These are phyloP conservation scores for Boechera stricta DNA, from an alignment of 345 rosid genomes.

Conservation along the genomic window DNA sequence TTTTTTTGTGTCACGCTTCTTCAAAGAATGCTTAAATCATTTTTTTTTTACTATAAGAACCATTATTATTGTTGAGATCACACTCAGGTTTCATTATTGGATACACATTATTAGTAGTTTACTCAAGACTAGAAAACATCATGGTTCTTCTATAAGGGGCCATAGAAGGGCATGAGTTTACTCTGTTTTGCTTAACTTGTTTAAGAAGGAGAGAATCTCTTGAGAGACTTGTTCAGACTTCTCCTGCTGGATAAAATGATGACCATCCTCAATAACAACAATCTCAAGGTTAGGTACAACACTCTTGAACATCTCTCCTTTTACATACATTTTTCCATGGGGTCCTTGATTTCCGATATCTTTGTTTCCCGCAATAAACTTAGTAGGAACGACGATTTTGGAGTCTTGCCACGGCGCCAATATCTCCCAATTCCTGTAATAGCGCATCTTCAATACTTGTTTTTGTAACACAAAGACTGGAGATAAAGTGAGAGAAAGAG, in stretches of 20 bases:
- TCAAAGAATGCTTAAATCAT: not conserved
- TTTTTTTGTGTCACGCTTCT: not conserved
- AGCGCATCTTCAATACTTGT: not conserved
- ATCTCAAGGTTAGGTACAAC: constrained; percentile 63
- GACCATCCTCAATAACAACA: constrained; percentile 61
- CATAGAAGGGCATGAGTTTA: constrained; percentile 9
- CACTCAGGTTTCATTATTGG: not conserved
- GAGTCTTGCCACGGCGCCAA: constrained; percentile 61
- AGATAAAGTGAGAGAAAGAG: not conserved
- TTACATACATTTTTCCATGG: constrained; percentile 45
- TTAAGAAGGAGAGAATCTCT: constrained; percentile 61
- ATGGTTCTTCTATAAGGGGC: not conserved
- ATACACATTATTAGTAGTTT: constrained; percentile 10
- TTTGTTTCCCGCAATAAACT: constrained; percentile 58
- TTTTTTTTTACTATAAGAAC: not conserved
- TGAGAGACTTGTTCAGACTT: constrained; percentile 58
- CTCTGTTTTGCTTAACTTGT: constrained; percentile 40
- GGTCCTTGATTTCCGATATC: constrained; percentile 55
- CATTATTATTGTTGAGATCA: not conserved
- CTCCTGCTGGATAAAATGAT: constrained; percentile 70
- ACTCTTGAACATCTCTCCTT: constrained; percentile 60
- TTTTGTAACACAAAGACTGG: constrained; percentile 1
- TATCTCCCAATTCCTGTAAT: constrained; percentile 72
- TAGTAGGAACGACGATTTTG: constrained; percentile 59
- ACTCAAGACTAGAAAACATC: not conserved